A percentile compares a stretch with the other conserved stretches of the same genome.
Evolutionary conservation across 805 yeast genomes (phyloP).

Genomic region (Sungouiozyma intestinalis): DNA sequence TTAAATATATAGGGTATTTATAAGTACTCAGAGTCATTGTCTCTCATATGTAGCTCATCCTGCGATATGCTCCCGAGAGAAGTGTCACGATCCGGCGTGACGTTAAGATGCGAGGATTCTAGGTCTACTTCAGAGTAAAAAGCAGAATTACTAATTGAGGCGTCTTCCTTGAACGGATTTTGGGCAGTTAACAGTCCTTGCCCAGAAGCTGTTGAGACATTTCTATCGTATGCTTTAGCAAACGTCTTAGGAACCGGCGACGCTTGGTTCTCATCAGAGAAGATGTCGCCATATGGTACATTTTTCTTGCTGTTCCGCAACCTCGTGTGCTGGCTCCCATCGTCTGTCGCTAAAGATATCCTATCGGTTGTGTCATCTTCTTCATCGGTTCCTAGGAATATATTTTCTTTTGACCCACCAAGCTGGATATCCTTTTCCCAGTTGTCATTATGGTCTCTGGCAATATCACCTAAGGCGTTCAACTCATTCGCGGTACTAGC

Average conservation of each 20-base stretch:
- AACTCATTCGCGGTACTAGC: slow-evolving; percentile 39
- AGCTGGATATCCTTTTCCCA: slow-evolving; percentile 56
- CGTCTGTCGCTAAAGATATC: slow-evolving; percentile 4
- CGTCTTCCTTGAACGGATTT: not conserved
- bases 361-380: slow-evolving; percentile 14
- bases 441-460: slow-evolving; percentile 64
- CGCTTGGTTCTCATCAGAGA: not conserved
- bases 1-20: too few species aligned
- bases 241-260: not conserved
- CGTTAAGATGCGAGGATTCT: not conserved
- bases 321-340: not conserved
- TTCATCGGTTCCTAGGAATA: slow-evolving; percentile 17
- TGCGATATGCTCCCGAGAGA: not conserved
- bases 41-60: not conserved
- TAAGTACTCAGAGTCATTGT: not conserved
- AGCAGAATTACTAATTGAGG: not conserved
- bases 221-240: not conserved
- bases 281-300: not conserved
- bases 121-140: not conserved
- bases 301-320: not conserved
- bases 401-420: slow-evolving; percentile 7
- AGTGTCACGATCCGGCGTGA: not conserved
- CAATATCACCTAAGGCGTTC: slow-evolving; percentile 67
- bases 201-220: not conserved
- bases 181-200: not conserved